Percentiles rank a stretch among this genome's conserved stretches.
phyloP scores from a whole-genome alignment of 2,329 filamentous ascomycete species.

The Podosphaera xanthii region DNA sequence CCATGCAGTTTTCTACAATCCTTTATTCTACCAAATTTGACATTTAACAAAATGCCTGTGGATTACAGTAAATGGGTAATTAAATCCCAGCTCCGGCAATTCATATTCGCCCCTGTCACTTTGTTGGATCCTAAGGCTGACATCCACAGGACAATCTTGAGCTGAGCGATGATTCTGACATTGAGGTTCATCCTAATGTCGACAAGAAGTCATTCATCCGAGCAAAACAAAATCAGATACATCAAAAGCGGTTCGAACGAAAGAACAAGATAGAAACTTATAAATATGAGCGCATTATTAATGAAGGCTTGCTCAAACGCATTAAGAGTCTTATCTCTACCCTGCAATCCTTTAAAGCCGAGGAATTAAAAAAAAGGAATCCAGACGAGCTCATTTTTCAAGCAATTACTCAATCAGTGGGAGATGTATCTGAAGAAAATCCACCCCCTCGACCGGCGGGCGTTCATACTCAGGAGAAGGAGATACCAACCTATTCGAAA shows the following conservation, averaged over 20 bases:
- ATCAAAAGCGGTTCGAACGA: slow-evolving; percentile 68
- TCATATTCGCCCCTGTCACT: slow-evolving; percentile 4
- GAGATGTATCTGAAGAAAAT: slow-evolving; percentile 47
- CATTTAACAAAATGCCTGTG: slow-evolving; percentile 26
- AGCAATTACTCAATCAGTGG: slow-evolving; percentile 62
- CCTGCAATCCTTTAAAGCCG: slow-evolving; percentile 45
- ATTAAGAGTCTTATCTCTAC: slow-evolving; percentile 58
- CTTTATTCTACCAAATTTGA: not conserved
- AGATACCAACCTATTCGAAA: slow-evolving; percentile 68
- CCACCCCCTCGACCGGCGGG: slow-evolving; percentile 56
- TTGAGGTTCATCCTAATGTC: slow-evolving; percentile 96
- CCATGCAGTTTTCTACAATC: slow-evolving; percentile 1
- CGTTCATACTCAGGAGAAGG: slow-evolving; percentile 48
- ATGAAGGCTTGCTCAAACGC: slow-evolving; percentile 68
- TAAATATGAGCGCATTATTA: slow-evolving; percentile 82
- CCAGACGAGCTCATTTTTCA: slow-evolving; percentile 74
- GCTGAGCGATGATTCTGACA: slow-evolving; percentile 92
- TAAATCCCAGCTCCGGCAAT: not conserved
- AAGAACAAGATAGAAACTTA: slow-evolving; percentile 74
- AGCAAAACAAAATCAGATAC: slow-evolving; percentile 93
- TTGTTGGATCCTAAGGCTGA: slow-evolving; percentile 16
- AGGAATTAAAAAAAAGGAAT: slow-evolving; percentile 38
- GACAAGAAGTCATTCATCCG: slow-evolving; percentile 97
- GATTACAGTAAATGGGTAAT: slow-evolving; percentile 37
- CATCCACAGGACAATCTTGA: slow-evolving; percentile 55